phyloP scores from a whole-genome alignment of 495 filamentous ascomycete species.

The Collariella sp. region DNA sequence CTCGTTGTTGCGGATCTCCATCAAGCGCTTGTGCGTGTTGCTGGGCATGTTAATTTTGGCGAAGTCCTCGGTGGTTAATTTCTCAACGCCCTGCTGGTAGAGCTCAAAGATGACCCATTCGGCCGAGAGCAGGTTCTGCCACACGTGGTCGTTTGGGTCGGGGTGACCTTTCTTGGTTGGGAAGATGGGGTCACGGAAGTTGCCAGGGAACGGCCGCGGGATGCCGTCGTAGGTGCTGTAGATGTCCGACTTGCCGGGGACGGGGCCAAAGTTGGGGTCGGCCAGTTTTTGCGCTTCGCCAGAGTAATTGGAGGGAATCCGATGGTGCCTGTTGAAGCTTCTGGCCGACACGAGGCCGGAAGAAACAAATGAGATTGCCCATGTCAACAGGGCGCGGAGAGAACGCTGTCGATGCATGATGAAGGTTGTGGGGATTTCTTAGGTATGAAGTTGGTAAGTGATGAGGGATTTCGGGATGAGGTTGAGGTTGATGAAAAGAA shows the following conservation, averaged over 20 bases:
- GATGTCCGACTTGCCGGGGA: constrained; percentile 36
- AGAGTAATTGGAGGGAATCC: constrained; percentile 7
- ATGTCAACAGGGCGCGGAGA: not conserved
- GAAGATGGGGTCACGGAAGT: constrained; percentile 36
- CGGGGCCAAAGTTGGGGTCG: constrained; percentile 32
- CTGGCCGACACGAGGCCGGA: not conserved
- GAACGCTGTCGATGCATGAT: not conserved
- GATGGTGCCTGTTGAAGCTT: too few species aligned
- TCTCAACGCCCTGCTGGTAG: constrained; percentile 44
- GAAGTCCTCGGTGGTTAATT: constrained; percentile 37
- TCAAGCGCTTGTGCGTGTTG: constrained; percentile 41
- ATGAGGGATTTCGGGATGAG: not conserved
- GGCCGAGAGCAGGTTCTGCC: constrained; percentile 47
- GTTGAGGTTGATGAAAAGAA: not conserved
- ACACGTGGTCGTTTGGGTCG: constrained; percentile 39
- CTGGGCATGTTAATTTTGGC: constrained; percentile 34
- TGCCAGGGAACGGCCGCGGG: constrained; percentile 37
- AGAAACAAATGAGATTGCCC: not conserved
- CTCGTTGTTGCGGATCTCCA: constrained; percentile 49
- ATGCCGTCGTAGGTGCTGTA: constrained; percentile 39
- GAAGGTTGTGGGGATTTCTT: not conserved
- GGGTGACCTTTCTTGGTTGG: constrained; percentile 33
- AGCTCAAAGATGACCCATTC: constrained; percentile 50
- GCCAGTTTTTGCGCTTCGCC: constrained; percentile 29
- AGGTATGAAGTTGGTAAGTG: too few species aligned